phyloP scores from a whole-genome alignment of 768 basidiomycete genomes.

The Podaxis rugospora region DNA sequence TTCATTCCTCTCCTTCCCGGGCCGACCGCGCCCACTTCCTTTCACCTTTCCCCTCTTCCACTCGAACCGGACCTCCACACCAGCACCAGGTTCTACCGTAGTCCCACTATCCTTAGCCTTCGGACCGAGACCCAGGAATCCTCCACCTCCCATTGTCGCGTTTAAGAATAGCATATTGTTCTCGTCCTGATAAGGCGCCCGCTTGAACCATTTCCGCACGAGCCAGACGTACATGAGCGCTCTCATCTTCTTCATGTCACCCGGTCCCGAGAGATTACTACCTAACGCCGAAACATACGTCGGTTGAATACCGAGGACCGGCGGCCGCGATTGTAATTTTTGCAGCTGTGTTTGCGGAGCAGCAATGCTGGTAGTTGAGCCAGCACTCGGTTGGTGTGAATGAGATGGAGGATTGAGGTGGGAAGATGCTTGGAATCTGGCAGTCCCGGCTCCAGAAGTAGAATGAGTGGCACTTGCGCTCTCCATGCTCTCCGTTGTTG shows the following conservation, averaged over 20 bases:
- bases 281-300: constrained; percentile 45
- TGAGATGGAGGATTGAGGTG: constrained; percentile 3
- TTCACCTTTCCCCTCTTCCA: constrained; percentile 58
- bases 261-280: constrained; percentile 5
- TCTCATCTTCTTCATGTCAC: constrained; percentile 21
- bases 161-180: neutral
- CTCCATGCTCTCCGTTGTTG: constrained; percentile 3
- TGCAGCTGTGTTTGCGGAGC: constrained; percentile 13
- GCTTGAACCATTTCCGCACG: constrained; percentile 70
- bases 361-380: constrained; percentile 1
- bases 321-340: constrained; percentile 30
- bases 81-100: constrained; percentile 22
- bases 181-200: neutral
- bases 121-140: constrained; percentile 10
- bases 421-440: neutral
- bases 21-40: constrained; percentile 20
- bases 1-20: constrained; percentile 20
- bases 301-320: constrained; percentile 64
- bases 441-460: neutral
- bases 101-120: constrained; percentile 2
- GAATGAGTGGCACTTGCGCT: neutral
- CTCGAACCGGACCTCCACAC: constrained; percentile 73
- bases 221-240: constrained; percentile 71
- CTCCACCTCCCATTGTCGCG: neutral
- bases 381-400: neutral